These are phyloP conservation scores for Cytospora chrysosperma DNA, from an alignment of 2,329 filamentous ascomycete species.

Conservation along the genomic window DNA sequence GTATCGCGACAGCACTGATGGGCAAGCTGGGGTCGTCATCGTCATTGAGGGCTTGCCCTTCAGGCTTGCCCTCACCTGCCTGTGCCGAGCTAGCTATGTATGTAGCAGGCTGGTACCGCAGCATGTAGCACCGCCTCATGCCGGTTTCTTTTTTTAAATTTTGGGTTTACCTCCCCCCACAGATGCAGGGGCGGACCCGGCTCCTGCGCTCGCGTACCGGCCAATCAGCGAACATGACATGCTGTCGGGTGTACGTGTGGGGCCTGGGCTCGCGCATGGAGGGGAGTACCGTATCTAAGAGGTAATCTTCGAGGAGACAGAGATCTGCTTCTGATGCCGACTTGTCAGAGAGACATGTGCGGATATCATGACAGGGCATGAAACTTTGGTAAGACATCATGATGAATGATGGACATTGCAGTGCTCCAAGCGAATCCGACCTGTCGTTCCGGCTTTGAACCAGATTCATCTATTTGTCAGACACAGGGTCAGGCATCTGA, in stretches of 20 bases:
- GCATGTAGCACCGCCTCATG: constrained; percentile 25
- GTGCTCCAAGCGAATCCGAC: not conserved
- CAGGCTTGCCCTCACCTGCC: too few relatives aligned
- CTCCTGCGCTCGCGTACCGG: constrained; percentile 17
- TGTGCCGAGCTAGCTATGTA: too few relatives aligned
- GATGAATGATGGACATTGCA: constrained; percentile 1
- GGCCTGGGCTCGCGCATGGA: constrained; percentile 1
- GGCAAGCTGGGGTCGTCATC: not conserved
- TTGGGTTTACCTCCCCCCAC: constrained; percentile 17
- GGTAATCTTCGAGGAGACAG: constrained; percentile 25
- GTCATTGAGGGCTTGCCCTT: not conserved
- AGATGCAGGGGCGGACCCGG: constrained; percentile 7
- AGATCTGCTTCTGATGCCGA: constrained; percentile 7
- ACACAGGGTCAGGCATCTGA: constrained; percentile 10
- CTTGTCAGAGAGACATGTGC: constrained; percentile 12
- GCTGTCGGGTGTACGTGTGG: constrained; percentile 14
- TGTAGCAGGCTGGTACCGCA: not conserved
- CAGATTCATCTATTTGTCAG: constrained; percentile 20
- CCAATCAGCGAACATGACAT: constrained; percentile 17
- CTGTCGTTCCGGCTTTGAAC: constrained; percentile 9
- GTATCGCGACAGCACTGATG: not conserved
- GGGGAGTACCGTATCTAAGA: constrained; percentile 22
- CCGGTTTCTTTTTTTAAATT: constrained; percentile 26
- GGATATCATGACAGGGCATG: constrained; percentile 9
- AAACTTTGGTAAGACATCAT: constrained; percentile 8